Percentiles rank a stretch among this genome's conserved stretches.
phyloP scores from a whole-genome alignment of 306 rosid genomes.

The Inga leiocalycina region DNA sequence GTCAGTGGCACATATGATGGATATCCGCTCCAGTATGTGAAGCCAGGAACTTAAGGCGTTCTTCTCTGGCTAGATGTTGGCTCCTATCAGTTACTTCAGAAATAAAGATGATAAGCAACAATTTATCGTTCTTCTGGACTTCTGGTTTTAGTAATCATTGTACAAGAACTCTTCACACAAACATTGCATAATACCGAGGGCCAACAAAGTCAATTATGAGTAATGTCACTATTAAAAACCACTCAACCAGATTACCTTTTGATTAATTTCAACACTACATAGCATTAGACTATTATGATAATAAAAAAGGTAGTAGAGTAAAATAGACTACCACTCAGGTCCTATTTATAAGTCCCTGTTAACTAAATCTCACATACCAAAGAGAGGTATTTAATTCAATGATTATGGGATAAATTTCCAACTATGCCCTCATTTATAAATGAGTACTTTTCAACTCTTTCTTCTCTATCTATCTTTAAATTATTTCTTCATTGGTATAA shows the following conservation, averaged over 20 bases:
- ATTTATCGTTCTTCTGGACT: neutral
- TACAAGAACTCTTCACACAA: neutral
- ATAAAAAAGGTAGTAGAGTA: too few relatives aligned
- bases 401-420: too few relatives aligned
- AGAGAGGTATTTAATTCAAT: too few relatives aligned
- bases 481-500: too few relatives aligned
- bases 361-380: too few relatives aligned
- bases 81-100: neutral
- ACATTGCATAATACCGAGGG: neutral
- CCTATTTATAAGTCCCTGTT: too few relatives aligned
- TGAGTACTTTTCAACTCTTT: too few relatives aligned
- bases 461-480: too few relatives aligned
- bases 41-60: neutral
- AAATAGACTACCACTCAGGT: too few relatives aligned
- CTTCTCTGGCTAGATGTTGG: neutral
- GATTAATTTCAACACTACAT: neutral
- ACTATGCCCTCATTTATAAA: too few relatives aligned
- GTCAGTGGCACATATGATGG: neutral
- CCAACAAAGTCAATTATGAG: neutral
- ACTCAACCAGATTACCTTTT: slow-evolving; percentile 2
- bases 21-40: neutral
- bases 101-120: neutral
- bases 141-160: neutral
- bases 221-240: neutral
- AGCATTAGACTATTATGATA: neutral